A percentile compares a stretch with the other conserved stretches of the same genome.
phyloP scores from a whole-genome alignment of 2,329 filamentous ascomycete genomes.

The Microsporum canis region DNA sequence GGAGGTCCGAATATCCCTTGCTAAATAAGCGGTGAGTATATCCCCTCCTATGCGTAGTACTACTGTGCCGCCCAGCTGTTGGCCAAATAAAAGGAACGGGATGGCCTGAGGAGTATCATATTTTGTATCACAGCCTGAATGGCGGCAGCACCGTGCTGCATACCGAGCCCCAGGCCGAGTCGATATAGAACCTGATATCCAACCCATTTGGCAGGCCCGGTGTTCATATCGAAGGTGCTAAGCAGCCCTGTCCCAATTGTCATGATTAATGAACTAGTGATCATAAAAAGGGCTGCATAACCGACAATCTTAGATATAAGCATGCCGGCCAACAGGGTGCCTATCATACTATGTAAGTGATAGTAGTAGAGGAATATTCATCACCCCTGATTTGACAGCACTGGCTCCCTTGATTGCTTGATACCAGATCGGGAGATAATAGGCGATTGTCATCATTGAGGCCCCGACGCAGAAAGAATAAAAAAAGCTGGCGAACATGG shows the following conservation, averaged over 20 bases:
- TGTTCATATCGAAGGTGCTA: constrained; percentile 17
- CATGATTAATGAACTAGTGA: constrained; percentile 14
- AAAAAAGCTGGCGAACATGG: neutral
- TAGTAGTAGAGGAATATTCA: constrained; percentile 29
- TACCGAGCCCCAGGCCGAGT: constrained; percentile 15
- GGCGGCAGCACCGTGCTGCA: constrained; percentile 15
- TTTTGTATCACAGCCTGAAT: constrained; percentile 15
- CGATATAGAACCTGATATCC: constrained; percentile 19
- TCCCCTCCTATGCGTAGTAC: neutral
- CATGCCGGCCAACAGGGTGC: constrained; percentile 10
- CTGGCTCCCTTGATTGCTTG: constrained; percentile 33
- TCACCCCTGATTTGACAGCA: constrained; percentile 26
- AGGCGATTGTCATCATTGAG: constrained; percentile 6
- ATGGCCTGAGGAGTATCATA: neutral
- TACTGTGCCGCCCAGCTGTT: neutral
- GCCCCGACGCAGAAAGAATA: constrained; percentile 10
- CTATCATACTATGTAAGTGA: constrained; percentile 18
- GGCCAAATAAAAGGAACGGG: neutral
- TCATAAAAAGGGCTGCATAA: constrained; percentile 16
- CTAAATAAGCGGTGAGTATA: neutral
- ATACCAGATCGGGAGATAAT: constrained; percentile 28
- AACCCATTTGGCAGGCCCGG: constrained; percentile 16
- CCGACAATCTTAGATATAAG: constrained; percentile 7
- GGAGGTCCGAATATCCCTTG: neutral
- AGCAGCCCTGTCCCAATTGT: constrained; percentile 21